Evolutionary conservation across 1,284 basidiomycete genomes (phyloP).

Genomic region (Inonotus obliquus): DNA sequence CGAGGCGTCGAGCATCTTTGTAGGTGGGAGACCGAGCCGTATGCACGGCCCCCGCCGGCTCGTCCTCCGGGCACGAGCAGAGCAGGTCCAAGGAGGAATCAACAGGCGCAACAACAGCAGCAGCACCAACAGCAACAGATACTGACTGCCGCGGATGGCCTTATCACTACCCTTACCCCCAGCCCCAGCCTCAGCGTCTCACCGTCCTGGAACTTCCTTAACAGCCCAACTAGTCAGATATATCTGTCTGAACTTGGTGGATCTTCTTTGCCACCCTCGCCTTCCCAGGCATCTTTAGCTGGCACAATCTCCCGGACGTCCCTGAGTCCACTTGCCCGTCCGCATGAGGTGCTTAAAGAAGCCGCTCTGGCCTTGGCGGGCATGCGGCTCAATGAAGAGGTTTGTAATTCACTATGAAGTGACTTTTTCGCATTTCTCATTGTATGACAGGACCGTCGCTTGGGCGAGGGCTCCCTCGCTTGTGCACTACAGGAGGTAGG

Average conservation of each 20-base stretch:
- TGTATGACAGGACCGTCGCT: slow-evolving; percentile 23
- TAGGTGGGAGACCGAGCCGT: slow-evolving; percentile 46
- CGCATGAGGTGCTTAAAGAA: slow-evolving; percentile 25
- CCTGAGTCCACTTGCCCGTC: slow-evolving; percentile 9
- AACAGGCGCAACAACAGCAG: background rate
- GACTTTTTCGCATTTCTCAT: background rate
- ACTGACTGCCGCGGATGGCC: background rate
- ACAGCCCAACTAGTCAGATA: background rate
- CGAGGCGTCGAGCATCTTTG: slow-evolving; percentile 48
- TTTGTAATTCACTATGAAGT: background rate
- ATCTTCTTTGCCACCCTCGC: background rate
- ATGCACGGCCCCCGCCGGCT: slow-evolving; percentile 44
- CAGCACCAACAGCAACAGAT: background rate
- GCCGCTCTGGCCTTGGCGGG: slow-evolving; percentile 30
- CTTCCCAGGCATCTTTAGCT: background rate
- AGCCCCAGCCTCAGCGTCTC: background rate
- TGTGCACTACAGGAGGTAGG: slow-evolving; percentile 28
- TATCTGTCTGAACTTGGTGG: background rate
- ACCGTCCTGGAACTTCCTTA: background rate
- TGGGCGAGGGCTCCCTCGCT: slow-evolving; percentile 28
- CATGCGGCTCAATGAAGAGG: slow-evolving; percentile 24
- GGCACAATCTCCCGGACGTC: background rate
- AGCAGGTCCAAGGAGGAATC: background rate
- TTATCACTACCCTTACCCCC: no score
- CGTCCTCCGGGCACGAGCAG: slow-evolving; percentile 33